Evolutionary conservation across 2,329 filamentous ascomycete genomes (phyloP), one percentile per base, ranked within the genome.

Genomic region (Periconia digitata): DNA sequence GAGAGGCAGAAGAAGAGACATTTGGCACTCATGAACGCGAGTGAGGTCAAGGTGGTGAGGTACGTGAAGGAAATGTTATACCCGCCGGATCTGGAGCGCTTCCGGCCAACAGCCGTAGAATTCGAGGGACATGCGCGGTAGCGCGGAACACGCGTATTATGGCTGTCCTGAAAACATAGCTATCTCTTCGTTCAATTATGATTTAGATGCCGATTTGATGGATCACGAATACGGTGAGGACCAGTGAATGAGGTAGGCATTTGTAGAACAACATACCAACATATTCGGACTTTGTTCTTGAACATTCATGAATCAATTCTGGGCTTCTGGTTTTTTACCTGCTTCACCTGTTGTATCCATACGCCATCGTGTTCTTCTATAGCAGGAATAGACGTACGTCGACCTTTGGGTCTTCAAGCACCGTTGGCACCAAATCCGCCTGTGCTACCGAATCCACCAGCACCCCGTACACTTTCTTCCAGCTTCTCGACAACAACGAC

Each of bases 401-500:
- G 8, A 23, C 8, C 10, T 21, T 23, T 22, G 18, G 8, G 3
- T n/a, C 21, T 17, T 47, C 34, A 58, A 44, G 50, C 52, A 10
- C 53, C 57, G 44, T 56, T 55, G 6, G 45, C 48, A 3, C 67
- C 70, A 43, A 72, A 72, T 0, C 70, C 70, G 1, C 70, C 70
- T 0, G 70, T 72, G 46, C 70, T 72, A 3, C 70, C 70, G 44
- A 72, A 72, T 0, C 70, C 94, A 21, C 92, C 92, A 0, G 86
- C 90, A 21, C 94, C 94, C 36, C 94, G 81, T 10, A 95, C 90
- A 66, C 90, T 97, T 76, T 91, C 90, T 65, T 92, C 90, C 49
- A 99, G 79, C 75, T 92, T 83, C 62, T 89, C 79, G 2, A 97
- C 92, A 65, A 95, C 91, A n/a, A 88, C 74, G 6, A 99, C 88